Evolutionary conservation across 2,329 filamentous ascomycete species (phyloP), one percentile per base, ranked within the genome.

Genomic region (Cladosporium halotolerans): DNA sequence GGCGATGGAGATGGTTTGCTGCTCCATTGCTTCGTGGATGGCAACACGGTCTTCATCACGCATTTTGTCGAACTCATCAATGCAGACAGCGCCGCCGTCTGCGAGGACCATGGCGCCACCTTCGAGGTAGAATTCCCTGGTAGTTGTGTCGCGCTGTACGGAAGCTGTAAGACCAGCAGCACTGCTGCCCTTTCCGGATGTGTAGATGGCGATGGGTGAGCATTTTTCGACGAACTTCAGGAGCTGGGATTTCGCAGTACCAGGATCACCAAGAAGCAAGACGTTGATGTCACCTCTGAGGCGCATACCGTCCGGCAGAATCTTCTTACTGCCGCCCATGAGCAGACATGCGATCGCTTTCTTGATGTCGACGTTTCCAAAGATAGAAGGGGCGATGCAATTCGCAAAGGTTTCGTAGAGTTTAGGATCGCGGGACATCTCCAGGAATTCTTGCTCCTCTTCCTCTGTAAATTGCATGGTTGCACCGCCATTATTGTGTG

Each of bases 11-110:
- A 99, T 99, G 0, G 93, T 99, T 72, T 99, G 93, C 74, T 99
- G 93, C 70, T 99, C 93, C 93, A 99, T 99, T 55, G 93, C 93
- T 80, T 99, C 93, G 78, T 99, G 93, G 61, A 99, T 99, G 2
- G 93, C 93, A 6, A 97, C 93, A 62, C 93, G 82, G 64, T 99
- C 93, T 70, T 99, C 93, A 68, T 99, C 93, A 58, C 93, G 82
- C 93, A 99, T 99, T 78, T 99, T 99, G 76, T 99, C 93, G 67
- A 99, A 99, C 73, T 99, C 93, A 67, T 99, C 93, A 63, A 99
- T 99, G 71, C 93, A 97, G 9, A 97, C 93, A 1, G 97, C 92
- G 63, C 93, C 93, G 2, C 91, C 91, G 61, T 99, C 93, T 3
- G 93, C 93, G 14, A 99, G 82, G 3, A 99, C 93, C 93, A 99